Evolutionary conservation across 495 filamentous ascomycete species (phyloP).

Genomic region (Neurospora sublineolata): DNA sequence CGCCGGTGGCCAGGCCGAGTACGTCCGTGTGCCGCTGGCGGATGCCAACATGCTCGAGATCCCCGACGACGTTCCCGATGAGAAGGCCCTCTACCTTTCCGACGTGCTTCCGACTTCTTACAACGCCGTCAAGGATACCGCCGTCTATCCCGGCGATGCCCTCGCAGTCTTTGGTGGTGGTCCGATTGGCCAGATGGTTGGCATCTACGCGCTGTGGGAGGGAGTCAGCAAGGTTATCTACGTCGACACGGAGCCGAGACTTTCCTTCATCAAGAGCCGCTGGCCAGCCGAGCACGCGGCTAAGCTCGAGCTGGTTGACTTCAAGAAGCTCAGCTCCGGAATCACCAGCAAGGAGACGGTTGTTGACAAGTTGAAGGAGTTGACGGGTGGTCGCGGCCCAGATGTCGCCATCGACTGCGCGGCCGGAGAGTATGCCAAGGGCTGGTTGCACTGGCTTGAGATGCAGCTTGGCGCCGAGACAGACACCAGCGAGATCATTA

Average conservation of each 20-base stretch:
- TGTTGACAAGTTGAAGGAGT: constrained; percentile 59
- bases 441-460: constrained; percentile 71
- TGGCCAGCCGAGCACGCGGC: constrained; percentile 35
- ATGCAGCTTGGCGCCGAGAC: constrained; percentile 64
- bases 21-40: constrained; percentile 71
- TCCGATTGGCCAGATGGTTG: constrained; percentile 72
- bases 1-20: constrained; percentile 83
- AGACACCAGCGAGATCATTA: constrained; percentile 76
- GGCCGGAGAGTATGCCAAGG: constrained; percentile 76
- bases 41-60: constrained; percentile 73
- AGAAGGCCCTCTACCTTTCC: constrained; percentile 71
- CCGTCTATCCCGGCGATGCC: constrained; percentile 63
- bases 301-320: constrained; percentile 35
- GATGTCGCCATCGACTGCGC: constrained; percentile 78
- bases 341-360: constrained; percentile 46
- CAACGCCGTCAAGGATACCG: constrained; percentile 74
- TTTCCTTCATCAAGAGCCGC: constrained; percentile 54
- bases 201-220: constrained; percentile 57
- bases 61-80: constrained; percentile 72
- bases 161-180: constrained; percentile 77
- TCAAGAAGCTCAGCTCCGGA: constrained; percentile 34
- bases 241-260: constrained; percentile 68
- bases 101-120: constrained; percentile 73
- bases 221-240: constrained; percentile 69
- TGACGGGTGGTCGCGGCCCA: constrained; percentile 52